A percentile compares a stretch with the other conserved stretches of the same genome.
Conservation (phyloP, 495 filamentous ascomycete genomes). For the Aspergillus campestris region DNA sequence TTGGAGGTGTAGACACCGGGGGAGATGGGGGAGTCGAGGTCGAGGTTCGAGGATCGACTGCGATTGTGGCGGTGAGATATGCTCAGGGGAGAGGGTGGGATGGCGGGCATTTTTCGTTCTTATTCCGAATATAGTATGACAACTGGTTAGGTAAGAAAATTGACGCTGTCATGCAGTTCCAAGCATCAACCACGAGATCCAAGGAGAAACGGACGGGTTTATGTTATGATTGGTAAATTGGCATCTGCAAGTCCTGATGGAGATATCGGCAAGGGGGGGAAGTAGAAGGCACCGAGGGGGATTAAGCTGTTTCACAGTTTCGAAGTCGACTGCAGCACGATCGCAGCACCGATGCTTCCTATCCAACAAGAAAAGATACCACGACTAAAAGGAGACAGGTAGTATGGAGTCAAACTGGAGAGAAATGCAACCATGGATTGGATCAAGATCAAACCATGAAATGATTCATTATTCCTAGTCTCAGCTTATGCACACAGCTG, state of each 20-base stretch:
- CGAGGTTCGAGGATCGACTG: slow-evolving; percentile 45
- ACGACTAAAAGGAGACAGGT: background rate
- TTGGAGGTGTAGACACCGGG: slow-evolving; percentile 27
- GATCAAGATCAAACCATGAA: background rate
- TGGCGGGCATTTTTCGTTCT: slow-evolving; percentile 20
- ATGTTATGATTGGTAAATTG: background rate
- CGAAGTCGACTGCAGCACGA: slow-evolving; percentile 4
- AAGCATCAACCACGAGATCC: background rate
- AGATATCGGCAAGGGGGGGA: background rate
- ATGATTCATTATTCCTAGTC: no score
- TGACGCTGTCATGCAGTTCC: no score
- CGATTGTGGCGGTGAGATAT: slow-evolving; percentile 48
- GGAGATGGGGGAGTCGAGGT: slow-evolving; percentile 42
- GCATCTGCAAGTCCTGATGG: background rate
- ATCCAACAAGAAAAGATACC: no score
- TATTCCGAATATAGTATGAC: background rate
- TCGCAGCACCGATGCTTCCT: slow-evolving; percentile 13
- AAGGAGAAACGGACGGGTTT: background rate
- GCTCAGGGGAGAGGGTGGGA: slow-evolving; percentile 55
- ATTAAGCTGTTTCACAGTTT: no score
- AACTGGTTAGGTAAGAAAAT: no score
- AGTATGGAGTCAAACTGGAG: slow-evolving; percentile 1
- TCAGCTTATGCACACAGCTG: no score
- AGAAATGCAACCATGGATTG: slow-evolving; percentile 1
- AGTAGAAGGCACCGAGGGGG: slow-evolving; percentile 8